Evolutionary conservation across 345 rosid genomes (phyloP).

Genomic region (Rhizophora mangle): DNA sequence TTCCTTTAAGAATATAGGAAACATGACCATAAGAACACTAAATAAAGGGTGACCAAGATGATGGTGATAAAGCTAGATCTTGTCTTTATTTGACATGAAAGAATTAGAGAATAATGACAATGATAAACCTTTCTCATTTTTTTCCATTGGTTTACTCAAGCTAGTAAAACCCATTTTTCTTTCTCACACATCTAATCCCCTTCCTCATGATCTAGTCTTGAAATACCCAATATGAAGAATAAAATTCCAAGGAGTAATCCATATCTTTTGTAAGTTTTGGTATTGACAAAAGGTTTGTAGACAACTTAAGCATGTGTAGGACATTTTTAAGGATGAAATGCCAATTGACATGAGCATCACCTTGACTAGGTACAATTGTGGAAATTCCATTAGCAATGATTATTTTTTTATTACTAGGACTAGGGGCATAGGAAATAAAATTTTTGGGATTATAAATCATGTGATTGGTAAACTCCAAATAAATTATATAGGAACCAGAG

Average conservation of each 20-base stretch:
- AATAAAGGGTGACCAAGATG: too few species aligned
- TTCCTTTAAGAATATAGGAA: too few species aligned
- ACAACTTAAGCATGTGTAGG: neutral
- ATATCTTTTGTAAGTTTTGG: neutral
- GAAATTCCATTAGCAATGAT: neutral
- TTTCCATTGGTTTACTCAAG: neutral
- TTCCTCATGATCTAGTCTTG: neutral
- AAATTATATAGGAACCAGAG: neutral
- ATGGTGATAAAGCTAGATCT: too few species aligned
- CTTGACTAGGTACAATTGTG: neutral
- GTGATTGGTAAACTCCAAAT: neutral
- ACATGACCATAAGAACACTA: too few species aligned
- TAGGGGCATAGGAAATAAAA: neutral
- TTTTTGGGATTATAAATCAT: neutral
- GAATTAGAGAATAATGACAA: too few species aligned
- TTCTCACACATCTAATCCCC: neutral
- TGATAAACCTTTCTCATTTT: too few species aligned
- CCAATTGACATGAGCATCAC: neutral
- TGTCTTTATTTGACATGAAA: too few species aligned
- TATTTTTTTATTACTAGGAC: neutral
- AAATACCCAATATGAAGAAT: constrained; percentile 7
- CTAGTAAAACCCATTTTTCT: neutral
- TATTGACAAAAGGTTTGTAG: neutral
- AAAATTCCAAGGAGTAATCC: neutral
- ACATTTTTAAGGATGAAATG: neutral